Conservation (phyloP, 2,329 filamentous ascomycete species). For the Scedosporium apiospermum region DNA sequence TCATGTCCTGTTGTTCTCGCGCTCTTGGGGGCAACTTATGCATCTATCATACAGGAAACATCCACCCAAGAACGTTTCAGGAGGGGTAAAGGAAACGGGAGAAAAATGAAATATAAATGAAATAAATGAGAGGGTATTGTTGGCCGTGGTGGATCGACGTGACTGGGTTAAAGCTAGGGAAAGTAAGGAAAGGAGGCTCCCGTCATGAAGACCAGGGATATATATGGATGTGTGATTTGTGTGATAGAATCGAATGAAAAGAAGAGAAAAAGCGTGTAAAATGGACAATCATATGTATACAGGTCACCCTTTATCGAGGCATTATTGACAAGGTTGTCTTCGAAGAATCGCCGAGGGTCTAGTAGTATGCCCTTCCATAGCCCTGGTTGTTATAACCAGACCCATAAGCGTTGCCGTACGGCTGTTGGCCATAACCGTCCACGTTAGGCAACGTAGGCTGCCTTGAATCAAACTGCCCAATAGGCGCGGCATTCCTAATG, state of each 20-base stretch:
- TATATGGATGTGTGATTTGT: not conserved
- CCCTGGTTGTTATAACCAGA: not conserved
- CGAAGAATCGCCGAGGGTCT: not conserved
- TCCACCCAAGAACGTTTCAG: not conserved
- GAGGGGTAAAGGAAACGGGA: no score
- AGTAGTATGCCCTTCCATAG: not conserved
- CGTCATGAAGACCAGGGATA: not conserved
- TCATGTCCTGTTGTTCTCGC: not conserved
- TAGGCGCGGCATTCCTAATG: slow-evolving; percentile 24
- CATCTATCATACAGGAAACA: not conserved
- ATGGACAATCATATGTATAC: not conserved
- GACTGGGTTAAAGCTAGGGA: not conserved
- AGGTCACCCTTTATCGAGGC: not conserved
- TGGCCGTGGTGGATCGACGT: not conserved
- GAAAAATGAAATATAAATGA: no score
- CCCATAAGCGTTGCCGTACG: not conserved
- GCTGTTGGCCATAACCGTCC: not conserved
- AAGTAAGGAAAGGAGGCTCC: not conserved
- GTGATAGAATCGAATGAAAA: not conserved
- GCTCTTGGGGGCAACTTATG: not conserved
- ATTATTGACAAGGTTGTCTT: no score
- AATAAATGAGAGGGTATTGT: not conserved
- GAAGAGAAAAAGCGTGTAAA: not conserved
- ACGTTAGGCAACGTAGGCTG: slow-evolving; percentile 25
- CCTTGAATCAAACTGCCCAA: slow-evolving; percentile 13